Evolutionary conservation across 2,329 filamentous ascomycete genomes (phyloP), one percentile per base, ranked within the genome.

Genomic region (Aurifilum marmelostoma): DNA sequence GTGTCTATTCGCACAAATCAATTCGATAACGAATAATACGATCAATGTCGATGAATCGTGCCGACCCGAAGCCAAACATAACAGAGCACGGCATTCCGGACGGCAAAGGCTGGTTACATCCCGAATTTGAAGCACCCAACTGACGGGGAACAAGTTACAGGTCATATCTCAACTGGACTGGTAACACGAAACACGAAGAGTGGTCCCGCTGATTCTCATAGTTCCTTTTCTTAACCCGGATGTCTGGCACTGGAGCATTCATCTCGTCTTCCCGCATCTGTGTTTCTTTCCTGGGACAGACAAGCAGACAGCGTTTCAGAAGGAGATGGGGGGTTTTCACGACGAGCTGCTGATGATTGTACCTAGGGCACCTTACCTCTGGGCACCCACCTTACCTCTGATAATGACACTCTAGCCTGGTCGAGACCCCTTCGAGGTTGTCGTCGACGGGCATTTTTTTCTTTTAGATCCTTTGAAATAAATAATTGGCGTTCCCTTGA

Each of bases 91-190:
- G 64, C 67, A 62, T 14, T 41, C 39, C 27, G 27, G 60, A 71
- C 64, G 69, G 64, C 67, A 71, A 66, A 71, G 69, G 69, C 69
- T 71, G 69, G 69, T 71, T 71, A 62, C 58, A 66, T 71, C 67
- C 69, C 69, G 69, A 62, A 71, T 56, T 66, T 65, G 61, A 61
- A 71, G 65, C 67, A 67, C 63, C 63, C 69, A 67, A 71, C 69
- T 71, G 69, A 71, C 69, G 69, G 69, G 69, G 63, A 54, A 66
- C 62, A 67, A 71, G 69, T 69, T 71, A 69, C 69, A 71, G 69
- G 56, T 71, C 69, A 67, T 54, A 32, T 56, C n/a, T 66, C 65
- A 63, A 66, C 61, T 69, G 69, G 66, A 67, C 67, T 71, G 69
- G 69, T 71, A 69, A 71, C 69, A 61, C 69, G 63, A 63, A 67